These are phyloP conservation scores for Mycena polygramma DNA, from an alignment of 768 basidiomycete genomes.

Conservation along the genomic window DNA sequence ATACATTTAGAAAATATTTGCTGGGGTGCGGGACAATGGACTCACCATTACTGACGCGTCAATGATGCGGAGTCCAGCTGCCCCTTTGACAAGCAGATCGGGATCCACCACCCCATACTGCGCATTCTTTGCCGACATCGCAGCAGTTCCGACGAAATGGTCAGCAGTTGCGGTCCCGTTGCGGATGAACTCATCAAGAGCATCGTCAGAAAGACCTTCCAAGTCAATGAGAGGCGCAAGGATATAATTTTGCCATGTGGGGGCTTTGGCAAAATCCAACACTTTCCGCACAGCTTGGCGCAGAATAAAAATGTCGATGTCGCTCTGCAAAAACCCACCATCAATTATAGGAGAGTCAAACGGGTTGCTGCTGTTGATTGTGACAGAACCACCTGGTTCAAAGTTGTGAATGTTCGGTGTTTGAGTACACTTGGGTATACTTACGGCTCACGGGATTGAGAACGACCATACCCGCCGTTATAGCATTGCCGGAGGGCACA, in stretches of 20 bases:
- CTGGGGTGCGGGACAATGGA: not conserved
- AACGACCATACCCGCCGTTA: not conserved
- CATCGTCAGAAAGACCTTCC: not conserved
- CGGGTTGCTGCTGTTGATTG: too few relatives aligned
- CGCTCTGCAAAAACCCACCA: not conserved
- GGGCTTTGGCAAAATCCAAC: not conserved
- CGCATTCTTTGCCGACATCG: slow-evolving; percentile 16
- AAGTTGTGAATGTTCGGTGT: too few relatives aligned
- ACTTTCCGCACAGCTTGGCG: not conserved
- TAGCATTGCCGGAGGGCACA: not conserved
- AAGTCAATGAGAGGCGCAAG: not conserved
- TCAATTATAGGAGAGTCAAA: not conserved
- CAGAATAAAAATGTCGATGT: not conserved
- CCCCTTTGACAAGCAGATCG: slow-evolving; percentile 50
- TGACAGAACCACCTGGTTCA: too few relatives aligned
- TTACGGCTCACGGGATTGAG: not conserved
- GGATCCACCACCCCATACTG: slow-evolving; percentile 38
- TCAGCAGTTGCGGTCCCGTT: not conserved
- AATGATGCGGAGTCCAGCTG: slow-evolving; percentile 50
- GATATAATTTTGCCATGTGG: too few relatives aligned
- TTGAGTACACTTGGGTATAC: not conserved
- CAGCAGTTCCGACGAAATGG: slow-evolving; percentile 3
- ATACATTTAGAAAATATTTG: not conserved
- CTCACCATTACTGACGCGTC: slow-evolving; percentile 54
- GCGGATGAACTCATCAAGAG: not conserved